Base-by-base conservation (phyloP, 305 asterid species). In the Fraxinus angustifolia region DNA sequence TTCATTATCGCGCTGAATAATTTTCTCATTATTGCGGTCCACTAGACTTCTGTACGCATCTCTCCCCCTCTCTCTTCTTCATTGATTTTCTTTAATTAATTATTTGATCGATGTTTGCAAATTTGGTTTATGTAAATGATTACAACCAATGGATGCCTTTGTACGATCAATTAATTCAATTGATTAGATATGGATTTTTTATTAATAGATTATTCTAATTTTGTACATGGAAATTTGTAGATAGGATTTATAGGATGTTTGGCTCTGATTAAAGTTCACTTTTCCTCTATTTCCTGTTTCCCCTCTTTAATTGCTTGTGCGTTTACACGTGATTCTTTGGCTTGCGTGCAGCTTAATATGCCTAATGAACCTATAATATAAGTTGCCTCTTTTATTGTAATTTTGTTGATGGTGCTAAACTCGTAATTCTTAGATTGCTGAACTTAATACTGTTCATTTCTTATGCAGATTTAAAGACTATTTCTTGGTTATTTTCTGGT, bases 31-130 rank as follows among this genome's bases (percentile, higher is more conserved):
- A 14, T 31, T 26, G 23, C 34, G 19, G 12, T 8, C 3, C 26
- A 19, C 71, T 35, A 4, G 21, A 72, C 62, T 74, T 36, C 28
- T 75, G 85, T 85, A 70, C 21, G 77, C 65, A 76, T 81, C 70
- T 75, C 35, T 30, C 35, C 4, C 36, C n/a, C 19, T 79, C 80
- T 35, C 78, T 3, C 23, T 11, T 65, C 73, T 23, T 26, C 28
- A 23, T 62, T 11, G 73, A 65, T 23, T 28, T 62, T 67, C 17
- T 67, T 2, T 28, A 67, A 6, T 67, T 67, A 12, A 3, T 68
- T 28, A 68, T 28, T 30, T 12, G 34, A 7, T 30, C 19, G 74
- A 30, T 17, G 2, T 68, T 68, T 30, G 40, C 8, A 31, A 30
- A 68, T 30, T n/a, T 67, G 19, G 38, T 26, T 30, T 30, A 30